Evolutionary conservation across 352 stramenopile genomes (phyloP), one percentile per base, ranked within the genome.

Genomic region (Pythium periplocum): DNA sequence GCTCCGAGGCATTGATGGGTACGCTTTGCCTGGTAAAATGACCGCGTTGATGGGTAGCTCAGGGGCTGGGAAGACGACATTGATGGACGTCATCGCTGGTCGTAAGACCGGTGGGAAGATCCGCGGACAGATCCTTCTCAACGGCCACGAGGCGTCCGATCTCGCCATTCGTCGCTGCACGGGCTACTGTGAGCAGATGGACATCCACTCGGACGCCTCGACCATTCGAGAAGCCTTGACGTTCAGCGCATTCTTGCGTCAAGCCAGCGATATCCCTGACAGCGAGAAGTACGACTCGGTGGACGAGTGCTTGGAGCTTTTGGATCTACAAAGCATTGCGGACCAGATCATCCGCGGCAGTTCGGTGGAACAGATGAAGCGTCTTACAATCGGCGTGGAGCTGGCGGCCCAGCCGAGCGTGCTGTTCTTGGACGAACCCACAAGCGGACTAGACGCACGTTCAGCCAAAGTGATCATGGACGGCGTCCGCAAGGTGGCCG

Each of bases 71-170:
- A 89, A 71, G 47, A 83, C 65, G 6, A 97, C 88, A 5, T 66
- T 97, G 7, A 82, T 94, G 54, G 86, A 97, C 68, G 86, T 96
- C 1, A 85, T 97, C 48, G 81, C 87, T 3, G 62, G 90, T 32
- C 68, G 88, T 51, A 97, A 96, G 61, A 83, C 67, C 31, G 74
- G 71, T 33, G 88, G 88, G 26, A 65, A 51, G 12, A 75, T 94
- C 44, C 67, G 55, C 41, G 87, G 89, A n/a, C 55, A 90, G 8
- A 75, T 97, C 53, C 56, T 68, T 6, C 47, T 96, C 9, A 96
- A 96, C 66, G 89, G 89, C 45, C 75, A 80, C 50, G 47, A 57
- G 10, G 38, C 45, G 2, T 51, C 54, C 35, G 48, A 65, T 30
- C 35, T 52, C 4, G 26, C 48, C 9, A 41, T 64, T 10, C 34